phyloP scores from a whole-genome alignment of 2,329 filamentous ascomycete species.

The Trichoderma afroharzianum region DNA sequence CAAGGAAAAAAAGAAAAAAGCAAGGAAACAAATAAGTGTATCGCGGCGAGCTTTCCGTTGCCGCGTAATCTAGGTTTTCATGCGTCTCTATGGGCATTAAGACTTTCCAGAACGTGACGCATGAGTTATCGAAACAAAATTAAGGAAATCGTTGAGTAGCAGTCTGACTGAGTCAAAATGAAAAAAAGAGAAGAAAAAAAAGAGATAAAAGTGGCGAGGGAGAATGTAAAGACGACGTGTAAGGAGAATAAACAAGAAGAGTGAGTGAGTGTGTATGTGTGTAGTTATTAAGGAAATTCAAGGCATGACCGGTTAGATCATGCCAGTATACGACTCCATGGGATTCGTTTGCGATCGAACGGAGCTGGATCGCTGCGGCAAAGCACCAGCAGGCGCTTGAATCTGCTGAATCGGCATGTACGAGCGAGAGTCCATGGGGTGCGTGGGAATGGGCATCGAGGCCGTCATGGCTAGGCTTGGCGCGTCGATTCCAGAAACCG shows the following conservation, averaged over 20 bases:
- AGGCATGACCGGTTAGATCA: neutral
- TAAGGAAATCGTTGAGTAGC: slow-evolving; percentile 29
- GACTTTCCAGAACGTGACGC: slow-evolving; percentile 11
- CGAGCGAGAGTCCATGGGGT: slow-evolving; percentile 3
- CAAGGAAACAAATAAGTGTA: slow-evolving; percentile 1
- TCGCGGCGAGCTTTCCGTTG: slow-evolving; percentile 2
- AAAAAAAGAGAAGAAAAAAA: neutral
- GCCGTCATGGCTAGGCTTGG: slow-evolving; percentile 2
- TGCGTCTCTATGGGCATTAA: slow-evolving; percentile 15
- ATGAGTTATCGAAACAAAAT: slow-evolving; percentile 11
- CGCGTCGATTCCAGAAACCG: slow-evolving; percentile 1
- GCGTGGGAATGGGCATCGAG: slow-evolving; percentile 13
- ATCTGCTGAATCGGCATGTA: slow-evolving; percentile 13
- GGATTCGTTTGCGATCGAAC: neutral
- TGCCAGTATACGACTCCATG: neutral
- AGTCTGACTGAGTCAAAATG: neutral
- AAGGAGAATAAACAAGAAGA: neutral
- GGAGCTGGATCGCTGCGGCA: slow-evolving; percentile 9
- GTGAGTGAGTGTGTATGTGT: neutral
- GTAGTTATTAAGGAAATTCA: neutral
- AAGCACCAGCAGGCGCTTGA: neutral
- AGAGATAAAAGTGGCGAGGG: neutral
- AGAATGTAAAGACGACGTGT: neutral
- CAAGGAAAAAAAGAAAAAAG: neutral
- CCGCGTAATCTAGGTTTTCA: slow-evolving; percentile 14